A percentile compares a stretch with the other conserved stretches of the same genome.
Evolutionary conservation across 768 basidiomycete species (phyloP).

Genomic region (Pleurotus cornucopiae): DNA sequence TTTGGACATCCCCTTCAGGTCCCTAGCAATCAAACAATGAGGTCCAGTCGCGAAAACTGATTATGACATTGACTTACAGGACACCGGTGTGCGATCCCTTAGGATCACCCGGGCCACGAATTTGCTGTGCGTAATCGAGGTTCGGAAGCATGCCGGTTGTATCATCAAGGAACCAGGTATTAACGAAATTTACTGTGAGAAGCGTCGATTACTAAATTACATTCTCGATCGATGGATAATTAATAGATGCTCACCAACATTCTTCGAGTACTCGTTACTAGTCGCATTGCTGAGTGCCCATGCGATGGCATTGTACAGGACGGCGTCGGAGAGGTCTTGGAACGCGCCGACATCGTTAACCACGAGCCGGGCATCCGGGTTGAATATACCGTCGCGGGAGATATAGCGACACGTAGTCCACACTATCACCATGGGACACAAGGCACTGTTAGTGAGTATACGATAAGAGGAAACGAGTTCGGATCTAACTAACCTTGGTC

Average conservation of each 20-base stretch:
- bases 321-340: slow-evolving; percentile 50
- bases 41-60: background rate
- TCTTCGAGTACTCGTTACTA: slow-evolving; percentile 36
- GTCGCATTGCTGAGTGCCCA: slow-evolving; percentile 40
- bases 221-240: background rate
- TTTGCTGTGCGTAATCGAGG: slow-evolving; percentile 53
- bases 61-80: slow-evolving; percentile 31
- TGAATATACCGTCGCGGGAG: slow-evolving; percentile 56
- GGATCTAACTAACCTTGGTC: slow-evolving; percentile 38
- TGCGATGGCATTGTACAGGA: slow-evolving; percentile 58
- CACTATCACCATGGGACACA: slow-evolving; percentile 26
- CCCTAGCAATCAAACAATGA: slow-evolving; percentile 25
- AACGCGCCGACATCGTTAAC: slow-evolving; percentile 50
- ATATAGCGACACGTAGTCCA: slow-evolving; percentile 58
- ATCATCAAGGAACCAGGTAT: slow-evolving; percentile 57
- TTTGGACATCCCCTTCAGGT: slow-evolving; percentile 57
- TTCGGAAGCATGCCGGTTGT: slow-evolving; percentile 63
- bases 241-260: slow-evolving; percentile 26
- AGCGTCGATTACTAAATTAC: background rate
- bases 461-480: background rate
- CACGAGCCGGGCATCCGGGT: slow-evolving; percentile 56
- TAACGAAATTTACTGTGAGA: slow-evolving; percentile 36
- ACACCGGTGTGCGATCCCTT: slow-evolving; percentile 49
- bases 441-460: slow-evolving; percentile 2
- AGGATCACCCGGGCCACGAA: slow-evolving; percentile 31